Evolutionary conservation across 129 eudicot species (phyloP).

Genomic region (Sambucus nigra): DNA sequence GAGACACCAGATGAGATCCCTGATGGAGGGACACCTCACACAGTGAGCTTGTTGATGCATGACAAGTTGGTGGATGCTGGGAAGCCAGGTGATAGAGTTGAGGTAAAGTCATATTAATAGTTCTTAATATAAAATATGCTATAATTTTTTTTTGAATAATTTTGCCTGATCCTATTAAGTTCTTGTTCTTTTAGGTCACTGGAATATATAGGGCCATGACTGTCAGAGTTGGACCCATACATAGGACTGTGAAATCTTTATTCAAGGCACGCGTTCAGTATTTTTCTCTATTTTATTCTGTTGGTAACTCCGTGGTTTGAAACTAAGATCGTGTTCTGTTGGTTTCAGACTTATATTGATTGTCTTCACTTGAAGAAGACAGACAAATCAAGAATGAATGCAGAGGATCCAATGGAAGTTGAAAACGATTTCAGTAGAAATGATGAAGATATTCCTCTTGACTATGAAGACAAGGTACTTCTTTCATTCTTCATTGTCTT

Average conservation of each 20-base stretch:
- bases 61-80: constrained; percentile 93
- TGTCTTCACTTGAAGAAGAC: constrained; percentile 91
- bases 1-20: constrained; percentile 98
- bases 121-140: background rate
- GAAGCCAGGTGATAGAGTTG: constrained; percentile 98
- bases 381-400: constrained; percentile 79
- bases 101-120: constrained; percentile 30
- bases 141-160: background rate
- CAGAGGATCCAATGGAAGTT: constrained; percentile 70
- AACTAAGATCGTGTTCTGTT: constrained; percentile 2
- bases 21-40: constrained; percentile 99
- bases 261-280: constrained; percentile 40
- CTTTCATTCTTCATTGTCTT: background rate
- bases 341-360: constrained; percentile 82
- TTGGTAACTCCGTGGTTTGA: background rate
- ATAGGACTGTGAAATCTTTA: constrained; percentile 72
- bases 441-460: constrained; percentile 35
- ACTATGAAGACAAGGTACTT: constrained; percentile 46
- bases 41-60: constrained; percentile 95
- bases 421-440: constrained; percentile 34
- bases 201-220: constrained; percentile 95
- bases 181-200: constrained; percentile 53
- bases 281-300: background rate
- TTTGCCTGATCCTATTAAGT: constrained; percentile 9
- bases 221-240: constrained; percentile 81